These are phyloP conservation scores for Geranium incanum DNA, from an alignment of 441 rosid species.

Conservation along the genomic window DNA sequence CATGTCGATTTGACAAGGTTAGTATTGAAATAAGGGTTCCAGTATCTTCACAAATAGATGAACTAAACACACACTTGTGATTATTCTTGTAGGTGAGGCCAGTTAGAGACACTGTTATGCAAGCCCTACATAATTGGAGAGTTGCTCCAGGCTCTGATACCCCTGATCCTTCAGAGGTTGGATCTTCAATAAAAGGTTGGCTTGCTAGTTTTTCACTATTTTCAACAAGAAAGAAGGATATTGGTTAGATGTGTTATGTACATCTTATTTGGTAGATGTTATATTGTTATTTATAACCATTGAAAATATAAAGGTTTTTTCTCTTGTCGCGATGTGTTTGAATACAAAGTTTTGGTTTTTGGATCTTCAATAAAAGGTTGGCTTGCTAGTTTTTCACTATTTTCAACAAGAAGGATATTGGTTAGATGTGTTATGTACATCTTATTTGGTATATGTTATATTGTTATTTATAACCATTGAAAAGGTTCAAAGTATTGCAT, in stretches of 20 bases:
- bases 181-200: constrained; percentile 72
- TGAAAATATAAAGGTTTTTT: too few species aligned
- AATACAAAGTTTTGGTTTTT: constrained; percentile 7
- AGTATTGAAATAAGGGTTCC: constrained; percentile 10
- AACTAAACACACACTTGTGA: constrained; percentile 9
- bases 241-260: neutral
- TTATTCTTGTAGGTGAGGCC: constrained; percentile 68
- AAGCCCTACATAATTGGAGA: constrained; percentile 75
- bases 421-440: neutral
- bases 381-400: constrained; percentile 6
- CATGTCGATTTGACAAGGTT: constrained; percentile 96
- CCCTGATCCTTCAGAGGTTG: constrained; percentile 68
- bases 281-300: too few species aligned
- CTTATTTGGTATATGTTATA: neutral
- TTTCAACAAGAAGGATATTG: constrained; percentile 2
- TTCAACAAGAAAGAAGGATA: neutral
- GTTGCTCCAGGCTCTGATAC: constrained; percentile 51
- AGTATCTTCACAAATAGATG: constrained; percentile 13
- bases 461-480: too few species aligned
- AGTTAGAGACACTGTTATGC: constrained; percentile 68
- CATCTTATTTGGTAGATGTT: neutral
- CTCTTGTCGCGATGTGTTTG: too few species aligned
- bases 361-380: constrained; percentile 83
- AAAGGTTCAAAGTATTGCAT: neutral
- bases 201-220: constrained; percentile 8